These are phyloP conservation scores for Rutstroemia sp. DNA, from an alignment of 2,329 filamentous ascomycete genomes.

Conservation along the genomic window DNA sequence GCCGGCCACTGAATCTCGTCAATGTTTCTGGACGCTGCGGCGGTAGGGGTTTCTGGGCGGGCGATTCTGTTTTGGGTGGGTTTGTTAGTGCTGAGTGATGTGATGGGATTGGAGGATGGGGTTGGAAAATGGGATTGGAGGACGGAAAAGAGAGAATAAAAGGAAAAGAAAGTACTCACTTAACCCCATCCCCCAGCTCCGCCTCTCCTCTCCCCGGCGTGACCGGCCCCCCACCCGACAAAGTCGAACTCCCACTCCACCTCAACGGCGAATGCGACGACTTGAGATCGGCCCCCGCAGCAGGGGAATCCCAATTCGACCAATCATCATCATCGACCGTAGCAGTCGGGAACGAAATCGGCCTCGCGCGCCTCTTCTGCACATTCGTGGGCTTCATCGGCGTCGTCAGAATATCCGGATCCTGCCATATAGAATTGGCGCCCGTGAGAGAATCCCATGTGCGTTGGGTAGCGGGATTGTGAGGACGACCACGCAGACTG, in stretches of 20 bases:
- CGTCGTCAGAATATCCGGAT: conserved; percentile 11
- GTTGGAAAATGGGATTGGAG: background rate
- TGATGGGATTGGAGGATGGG: background rate
- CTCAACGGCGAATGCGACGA: conserved; percentile 38
- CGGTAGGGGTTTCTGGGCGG: conserved; percentile 4
- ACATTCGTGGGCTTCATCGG: conserved; percentile 13
- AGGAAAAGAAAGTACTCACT: conserved; percentile 17
- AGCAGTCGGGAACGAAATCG: conserved; percentile 20
- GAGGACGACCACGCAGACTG: conserved; percentile 18
- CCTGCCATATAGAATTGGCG: conserved; percentile 11
- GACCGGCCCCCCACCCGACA: conserved; percentile 20
- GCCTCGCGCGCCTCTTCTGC: conserved; percentile 19
- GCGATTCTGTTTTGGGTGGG: conserved; percentile 14
- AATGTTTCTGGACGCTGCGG: conserved; percentile 17
- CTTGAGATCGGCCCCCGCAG: too few species aligned
- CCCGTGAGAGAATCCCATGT: conserved; percentile 28
- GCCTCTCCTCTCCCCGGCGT: conserved; percentile 22
- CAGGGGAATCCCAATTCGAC: conserved; percentile 56
- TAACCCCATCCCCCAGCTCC: conserved; percentile 14
- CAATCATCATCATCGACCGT: conserved; percentile 49
- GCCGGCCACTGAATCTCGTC: conserved; percentile 33
- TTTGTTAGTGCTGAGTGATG: background rate
- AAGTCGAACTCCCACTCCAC: conserved; percentile 48
- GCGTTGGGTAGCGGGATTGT: conserved; percentile 15
- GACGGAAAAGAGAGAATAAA: background rate